These are phyloP conservation scores for Solanum sparsipilum DNA, from an alignment of 257 asterid species.

Conservation along the genomic window DNA sequence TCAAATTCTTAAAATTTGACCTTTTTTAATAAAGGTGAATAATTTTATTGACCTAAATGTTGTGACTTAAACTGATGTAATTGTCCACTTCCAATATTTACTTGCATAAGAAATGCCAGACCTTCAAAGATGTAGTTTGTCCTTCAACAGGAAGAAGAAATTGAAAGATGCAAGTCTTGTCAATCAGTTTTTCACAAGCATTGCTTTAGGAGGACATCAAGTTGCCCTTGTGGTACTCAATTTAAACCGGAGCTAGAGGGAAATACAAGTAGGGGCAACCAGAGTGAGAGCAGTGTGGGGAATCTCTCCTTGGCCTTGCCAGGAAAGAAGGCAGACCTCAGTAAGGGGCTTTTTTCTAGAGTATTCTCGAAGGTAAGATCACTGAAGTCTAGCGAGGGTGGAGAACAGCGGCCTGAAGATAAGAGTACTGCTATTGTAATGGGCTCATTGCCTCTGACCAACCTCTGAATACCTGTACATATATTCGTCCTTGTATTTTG, in stretches of 20 bases:
- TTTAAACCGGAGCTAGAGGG: conserved; percentile 25
- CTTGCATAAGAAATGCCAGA: background rate
- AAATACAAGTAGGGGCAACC: conserved; percentile 15
- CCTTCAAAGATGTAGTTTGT: background rate
- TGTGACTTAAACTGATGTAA: background rate
- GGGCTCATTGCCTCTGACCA: conserved; percentile 62
- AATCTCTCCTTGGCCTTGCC: conserved; percentile 14
- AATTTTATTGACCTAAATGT: background rate
- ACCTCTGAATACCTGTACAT: conserved; percentile 27
- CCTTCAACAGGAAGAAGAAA: conserved; percentile 65
- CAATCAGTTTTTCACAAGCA: conserved; percentile 59
- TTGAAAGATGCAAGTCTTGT: conserved; percentile 72
- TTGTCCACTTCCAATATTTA: background rate
- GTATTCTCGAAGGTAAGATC: conserved; percentile 58
- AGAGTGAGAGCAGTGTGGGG: background rate
- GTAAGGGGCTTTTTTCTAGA: conserved; percentile 43
- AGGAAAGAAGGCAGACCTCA: conserved; percentile 22
- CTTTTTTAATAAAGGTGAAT: background rate
- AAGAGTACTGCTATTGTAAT: conserved; percentile 47
- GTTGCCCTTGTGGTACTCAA: conserved; percentile 64
- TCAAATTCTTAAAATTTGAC: background rate
- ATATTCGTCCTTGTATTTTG: background rate
- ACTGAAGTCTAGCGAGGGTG: conserved; percentile 15
- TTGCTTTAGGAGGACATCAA: conserved; percentile 49
- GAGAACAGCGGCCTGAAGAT: conserved; percentile 22